These are phyloP conservation scores for Leccinum rimulosum DNA, from an alignment of 768 basidiomycete genomes.

Conservation along the genomic window DNA sequence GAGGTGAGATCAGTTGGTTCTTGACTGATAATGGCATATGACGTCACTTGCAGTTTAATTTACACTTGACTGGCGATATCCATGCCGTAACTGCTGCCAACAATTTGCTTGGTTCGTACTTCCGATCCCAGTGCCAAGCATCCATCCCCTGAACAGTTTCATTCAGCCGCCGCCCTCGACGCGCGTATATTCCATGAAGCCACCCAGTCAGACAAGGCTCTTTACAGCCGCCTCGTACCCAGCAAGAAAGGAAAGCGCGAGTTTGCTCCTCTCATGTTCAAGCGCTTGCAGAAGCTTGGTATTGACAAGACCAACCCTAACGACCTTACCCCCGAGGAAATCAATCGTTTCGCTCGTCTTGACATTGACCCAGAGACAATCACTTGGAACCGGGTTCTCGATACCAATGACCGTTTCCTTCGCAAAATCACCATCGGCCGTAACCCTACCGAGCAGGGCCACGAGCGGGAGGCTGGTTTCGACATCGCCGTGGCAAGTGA, in stretches of 20 bases:
- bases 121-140: not conserved
- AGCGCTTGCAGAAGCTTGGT: constrained; percentile 90
- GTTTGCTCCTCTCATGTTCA: constrained; percentile 95
- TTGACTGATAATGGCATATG: constrained; percentile 3
- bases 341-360: constrained; percentile 83
- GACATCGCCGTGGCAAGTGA: constrained; percentile 98
- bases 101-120: constrained; percentile 76
- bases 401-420: constrained; percentile 96
- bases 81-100: constrained; percentile 98
- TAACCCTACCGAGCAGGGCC: constrained; percentile 84
- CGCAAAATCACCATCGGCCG: constrained; percentile 94
- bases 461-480: constrained; percentile 86
- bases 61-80: constrained; percentile 95
- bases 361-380: constrained; percentile 90
- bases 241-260: constrained; percentile 91
- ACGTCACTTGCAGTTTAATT: constrained; percentile 66
- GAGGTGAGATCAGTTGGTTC: constrained; percentile 49
- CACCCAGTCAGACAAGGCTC: constrained; percentile 92
- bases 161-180: constrained; percentile 89
- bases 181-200: constrained; percentile 98
- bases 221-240: constrained; percentile 91
- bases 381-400: constrained; percentile 97
- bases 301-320: constrained; percentile 93
- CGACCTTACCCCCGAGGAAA: constrained; percentile 90
- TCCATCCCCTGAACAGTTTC: constrained; percentile 1